Percentiles rank a stretch among this genome's conserved stretches.
Evolutionary conservation across 768 basidiomycete species (phyloP).

Genomic region (Rickenella mellea): DNA sequence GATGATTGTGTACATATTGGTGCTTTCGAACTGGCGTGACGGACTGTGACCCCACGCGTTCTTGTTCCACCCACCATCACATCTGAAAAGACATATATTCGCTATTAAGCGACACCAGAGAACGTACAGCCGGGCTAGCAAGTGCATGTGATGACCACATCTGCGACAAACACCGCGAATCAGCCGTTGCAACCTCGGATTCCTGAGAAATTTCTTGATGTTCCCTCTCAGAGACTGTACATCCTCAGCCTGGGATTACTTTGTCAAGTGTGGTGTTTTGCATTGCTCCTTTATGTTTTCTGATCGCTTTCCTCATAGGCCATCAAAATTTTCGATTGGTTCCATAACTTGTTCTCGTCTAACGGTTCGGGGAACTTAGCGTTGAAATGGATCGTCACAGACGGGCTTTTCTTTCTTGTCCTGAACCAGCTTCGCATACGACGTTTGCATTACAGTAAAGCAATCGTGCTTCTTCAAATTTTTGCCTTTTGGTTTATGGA

Average conservation of each 20-base stretch:
- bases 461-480: constrained; percentile 57
- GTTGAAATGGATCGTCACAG: constrained; percentile 66
- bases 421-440: constrained; percentile 67
- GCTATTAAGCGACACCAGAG: no score
- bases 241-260: constrained; percentile 66
- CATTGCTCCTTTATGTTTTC: neutral
- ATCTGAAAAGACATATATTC: no score
- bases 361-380: constrained; percentile 33
- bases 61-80: no score
- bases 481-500: constrained; percentile 52
- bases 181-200: constrained; percentile 39
- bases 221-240: constrained; percentile 75
- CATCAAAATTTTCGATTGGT: constrained; percentile 65
- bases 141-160: neutral
- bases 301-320: constrained; percentile 33
- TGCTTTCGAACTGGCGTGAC: no score
- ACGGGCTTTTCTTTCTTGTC: constrained; percentile 47
- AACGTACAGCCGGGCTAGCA: no score
- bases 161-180: neutral
- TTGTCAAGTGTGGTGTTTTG: constrained; percentile 48
- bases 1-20: no score
- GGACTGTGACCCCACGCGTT: no score
- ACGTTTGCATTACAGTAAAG: constrained; percentile 55
- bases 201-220: constrained; percentile 63
- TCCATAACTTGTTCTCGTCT: constrained; percentile 42